Percentiles rank a stretch among this genome's conserved stretches.
Evolutionary conservation across 2,329 filamentous ascomycete genomes (phyloP).

Genomic region (Xylariaceae sp.): DNA sequence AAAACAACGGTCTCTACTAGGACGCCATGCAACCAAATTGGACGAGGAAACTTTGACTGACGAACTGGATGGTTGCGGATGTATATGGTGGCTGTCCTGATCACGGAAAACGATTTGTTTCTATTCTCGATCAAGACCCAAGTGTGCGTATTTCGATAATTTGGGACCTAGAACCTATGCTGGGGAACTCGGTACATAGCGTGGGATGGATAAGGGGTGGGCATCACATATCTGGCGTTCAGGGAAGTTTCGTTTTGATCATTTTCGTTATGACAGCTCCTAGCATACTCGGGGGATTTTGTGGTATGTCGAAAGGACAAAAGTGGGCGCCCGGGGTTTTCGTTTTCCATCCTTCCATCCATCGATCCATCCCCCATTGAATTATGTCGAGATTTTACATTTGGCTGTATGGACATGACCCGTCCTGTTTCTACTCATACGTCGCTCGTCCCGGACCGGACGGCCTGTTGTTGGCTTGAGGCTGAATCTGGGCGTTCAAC

Average conservation of each 20-base stretch:
- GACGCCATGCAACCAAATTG: conserved; percentile 10
- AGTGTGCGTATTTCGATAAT: conserved; percentile 5
- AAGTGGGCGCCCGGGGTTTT: not conserved
- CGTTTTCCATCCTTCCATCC: not conserved
- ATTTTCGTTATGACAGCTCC: not conserved
- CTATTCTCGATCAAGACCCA: not conserved
- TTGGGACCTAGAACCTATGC: not conserved
- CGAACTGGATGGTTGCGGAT: conserved; percentile 48
- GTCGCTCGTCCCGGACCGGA: no score
- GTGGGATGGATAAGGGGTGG: conserved; percentile 8
- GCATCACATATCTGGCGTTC: conserved; percentile 17
- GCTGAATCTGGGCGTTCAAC: not conserved
- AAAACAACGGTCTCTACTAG: conserved; percentile 4
- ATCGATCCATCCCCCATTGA: no score
- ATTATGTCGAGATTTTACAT: not conserved
- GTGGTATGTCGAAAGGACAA: not conserved
- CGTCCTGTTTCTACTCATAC: not conserved
- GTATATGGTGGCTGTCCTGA: conserved; percentile 49
- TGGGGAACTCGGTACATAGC: conserved; percentile 16
- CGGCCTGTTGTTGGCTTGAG: not conserved
- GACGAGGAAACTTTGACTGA: conserved; percentile 15
- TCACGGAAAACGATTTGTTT: conserved; percentile 8
- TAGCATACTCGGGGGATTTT: conserved; percentile 1
- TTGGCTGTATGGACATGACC: not conserved
- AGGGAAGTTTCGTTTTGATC: not conserved